Evolutionary conservation across 257 asterid genomes (phyloP), one percentile per base, ranked within the genome.

Genomic region (Solanum ossicruentum): DNA sequence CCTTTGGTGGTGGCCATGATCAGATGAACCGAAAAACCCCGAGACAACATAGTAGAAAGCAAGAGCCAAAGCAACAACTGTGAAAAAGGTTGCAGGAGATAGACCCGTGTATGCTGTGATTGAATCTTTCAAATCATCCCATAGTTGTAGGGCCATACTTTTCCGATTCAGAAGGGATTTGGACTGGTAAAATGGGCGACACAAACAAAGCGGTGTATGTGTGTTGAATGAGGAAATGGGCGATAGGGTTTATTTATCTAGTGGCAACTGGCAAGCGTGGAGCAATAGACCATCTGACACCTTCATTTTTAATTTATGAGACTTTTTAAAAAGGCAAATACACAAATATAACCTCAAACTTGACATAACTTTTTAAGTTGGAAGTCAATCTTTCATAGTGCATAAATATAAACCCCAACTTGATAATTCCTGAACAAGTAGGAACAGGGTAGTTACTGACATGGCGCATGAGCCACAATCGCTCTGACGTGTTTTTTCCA

Each of bases 61-160:
- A 61, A 86, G 72, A 39, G 69, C 84, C 16, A 86, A 66, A 45
- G 86, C 86, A 49, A 79, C 81, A 83, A 61, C 70, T 10, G 86
- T 83, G 84, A 83, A 83, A 57, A 86, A 75, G 52, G 86, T 58
- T 8, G 88, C 69, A 16, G 88, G 86, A 70, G 86, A 82, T 58
- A 86, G 84, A 71, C 86, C 83, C 45, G 88, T 82, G 84, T 58
- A 86, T 47, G 82, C 47, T 43, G 82, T 23, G 66, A 85, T 85
- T 70, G 88, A 82, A 43, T 85, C 85, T 80, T 85, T 85, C n/a
- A 67, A n/a, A 20, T 81, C 58, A 39, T 85, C 85, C 85, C 84
- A 85, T 15, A 69, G 41, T 70, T 81, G 82, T 52, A 85, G 83
- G 75, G 72, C 85, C 85, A 85, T 85, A n/a, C 51, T 55, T 85